A percentile compares a stretch with the other conserved stretches of the same genome.
Evolutionary conservation across 2,329 filamentous ascomycete species (phyloP).

Genomic region (Monilinia aucupariae): DNA sequence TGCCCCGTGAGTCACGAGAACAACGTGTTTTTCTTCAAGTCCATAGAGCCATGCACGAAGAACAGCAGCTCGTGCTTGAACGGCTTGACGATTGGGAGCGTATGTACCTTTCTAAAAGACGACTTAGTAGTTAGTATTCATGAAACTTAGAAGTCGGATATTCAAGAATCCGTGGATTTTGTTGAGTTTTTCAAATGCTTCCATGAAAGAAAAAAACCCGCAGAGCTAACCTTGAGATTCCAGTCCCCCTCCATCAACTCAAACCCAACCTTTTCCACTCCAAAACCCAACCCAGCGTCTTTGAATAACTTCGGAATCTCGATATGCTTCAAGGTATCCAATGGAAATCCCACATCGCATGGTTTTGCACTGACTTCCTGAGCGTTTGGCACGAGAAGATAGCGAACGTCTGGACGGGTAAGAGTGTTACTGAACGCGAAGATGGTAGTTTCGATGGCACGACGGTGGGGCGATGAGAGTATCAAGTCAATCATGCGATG

Average conservation of each 20-base stretch:
- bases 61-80: neutral
- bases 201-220: fast-evolving
- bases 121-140: neutral
- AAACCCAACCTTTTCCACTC: neutral
- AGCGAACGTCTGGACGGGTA: neutral
- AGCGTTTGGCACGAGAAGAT: neutral
- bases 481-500: neutral
- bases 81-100: neutral
- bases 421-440: neutral
- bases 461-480: neutral
- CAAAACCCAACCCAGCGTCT: neutral
- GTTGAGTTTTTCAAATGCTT: too few species aligned
- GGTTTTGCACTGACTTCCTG: neutral
- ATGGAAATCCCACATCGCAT: neutral
- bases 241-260: neutral
- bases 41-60: neutral
- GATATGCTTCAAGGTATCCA: neutral
- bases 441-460: neutral
- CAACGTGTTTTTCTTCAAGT: neutral
- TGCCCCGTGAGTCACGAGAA: neutral
- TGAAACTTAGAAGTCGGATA: neutral
- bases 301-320: neutral
- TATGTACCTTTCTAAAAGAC: neutral
- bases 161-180: neutral
- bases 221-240: neutral